A percentile compares a stretch with the other conserved stretches of the same genome.
phyloP scores from a whole-genome alignment of 2,329 filamentous ascomycete species.

The Aureobasidium vineae region DNA sequence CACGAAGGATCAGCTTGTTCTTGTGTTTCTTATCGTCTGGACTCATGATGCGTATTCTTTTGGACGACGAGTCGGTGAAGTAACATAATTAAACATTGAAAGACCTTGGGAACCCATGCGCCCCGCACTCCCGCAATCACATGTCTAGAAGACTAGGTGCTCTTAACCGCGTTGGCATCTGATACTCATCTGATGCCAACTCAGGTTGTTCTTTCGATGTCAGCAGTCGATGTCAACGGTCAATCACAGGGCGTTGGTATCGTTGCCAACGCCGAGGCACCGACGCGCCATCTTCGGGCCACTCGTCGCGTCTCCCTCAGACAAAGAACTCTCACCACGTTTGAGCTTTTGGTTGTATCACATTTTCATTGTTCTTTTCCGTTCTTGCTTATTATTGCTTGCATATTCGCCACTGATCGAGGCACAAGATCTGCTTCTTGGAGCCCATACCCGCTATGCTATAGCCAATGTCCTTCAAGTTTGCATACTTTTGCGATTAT shows the following conservation, averaged over 20 bases:
- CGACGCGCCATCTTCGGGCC: not conserved
- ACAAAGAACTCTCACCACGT: not conserved
- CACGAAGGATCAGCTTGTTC: slow-evolving; percentile 42
- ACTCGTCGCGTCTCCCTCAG: not conserved
- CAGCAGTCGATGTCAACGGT: not conserved
- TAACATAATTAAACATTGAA: not conserved
- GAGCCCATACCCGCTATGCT: not conserved
- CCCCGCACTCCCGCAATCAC: slow-evolving; percentile 18
- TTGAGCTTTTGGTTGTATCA: not conserved
- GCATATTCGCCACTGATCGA: not conserved
- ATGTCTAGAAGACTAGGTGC: not conserved
- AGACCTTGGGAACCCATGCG: not conserved
- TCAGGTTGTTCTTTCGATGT: too few relatives aligned
- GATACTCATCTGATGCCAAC: not conserved
- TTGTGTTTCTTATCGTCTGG: slow-evolving; percentile 26
- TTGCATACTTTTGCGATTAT: slow-evolving; percentile 66
- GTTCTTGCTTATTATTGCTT: not conserved
- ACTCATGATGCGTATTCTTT: slow-evolving; percentile 24
- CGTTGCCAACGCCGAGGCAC: not conserved
- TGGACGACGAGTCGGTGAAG: slow-evolving; percentile 9
- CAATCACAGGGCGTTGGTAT: not conserved
- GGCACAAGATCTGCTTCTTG: not conserved
- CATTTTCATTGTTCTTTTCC: slow-evolving; percentile 7
- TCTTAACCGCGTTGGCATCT: not conserved
- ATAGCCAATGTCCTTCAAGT: slow-evolving; percentile 44